Percentiles rank a stretch among this genome's conserved stretches.
Conservation (phyloP, 345 rosid genomes). For the Pugionium dolabratum region DNA sequence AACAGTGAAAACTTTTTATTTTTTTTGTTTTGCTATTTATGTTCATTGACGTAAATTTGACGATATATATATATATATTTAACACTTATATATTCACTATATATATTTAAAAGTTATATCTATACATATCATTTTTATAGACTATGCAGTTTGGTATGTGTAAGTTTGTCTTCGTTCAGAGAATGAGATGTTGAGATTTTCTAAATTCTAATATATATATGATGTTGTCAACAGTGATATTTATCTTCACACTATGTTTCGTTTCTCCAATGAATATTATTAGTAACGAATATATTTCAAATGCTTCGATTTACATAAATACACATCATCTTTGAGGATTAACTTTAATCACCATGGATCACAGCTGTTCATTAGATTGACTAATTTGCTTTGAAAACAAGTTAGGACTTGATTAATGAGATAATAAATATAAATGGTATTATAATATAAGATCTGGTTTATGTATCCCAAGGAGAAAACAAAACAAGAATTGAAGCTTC, state of each 20-base stretch:
- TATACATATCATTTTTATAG: too few relatives aligned
- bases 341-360: constrained; percentile 26
- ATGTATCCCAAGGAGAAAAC: constrained; percentile 46
- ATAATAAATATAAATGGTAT: constrained; percentile 9
- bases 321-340: constrained; percentile 14
- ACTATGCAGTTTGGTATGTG: too few relatives aligned
- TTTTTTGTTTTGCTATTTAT: too few relatives aligned
- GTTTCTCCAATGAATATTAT: neutral
- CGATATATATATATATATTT: too few relatives aligned
- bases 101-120: too few relatives aligned
- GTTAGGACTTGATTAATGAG: constrained; percentile 27
- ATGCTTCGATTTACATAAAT: neutral
- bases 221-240: neutral
- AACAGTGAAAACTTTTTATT: too few relatives aligned
- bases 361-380: constrained; percentile 36
- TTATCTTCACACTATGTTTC: constrained; percentile 1
- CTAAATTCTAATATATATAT: neutral
- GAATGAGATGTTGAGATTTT: too few relatives aligned
- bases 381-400: constrained; percentile 35
- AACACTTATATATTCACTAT: too few relatives aligned
- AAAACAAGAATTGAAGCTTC: constrained; percentile 50
- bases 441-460: constrained; percentile 33
- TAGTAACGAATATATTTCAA: neutral
- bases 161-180: too few relatives aligned
- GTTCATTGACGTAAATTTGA: too few relatives aligned